Conservation (phyloP, 2,329 filamentous ascomycete genomes). For the Dothistroma pini region DNA sequence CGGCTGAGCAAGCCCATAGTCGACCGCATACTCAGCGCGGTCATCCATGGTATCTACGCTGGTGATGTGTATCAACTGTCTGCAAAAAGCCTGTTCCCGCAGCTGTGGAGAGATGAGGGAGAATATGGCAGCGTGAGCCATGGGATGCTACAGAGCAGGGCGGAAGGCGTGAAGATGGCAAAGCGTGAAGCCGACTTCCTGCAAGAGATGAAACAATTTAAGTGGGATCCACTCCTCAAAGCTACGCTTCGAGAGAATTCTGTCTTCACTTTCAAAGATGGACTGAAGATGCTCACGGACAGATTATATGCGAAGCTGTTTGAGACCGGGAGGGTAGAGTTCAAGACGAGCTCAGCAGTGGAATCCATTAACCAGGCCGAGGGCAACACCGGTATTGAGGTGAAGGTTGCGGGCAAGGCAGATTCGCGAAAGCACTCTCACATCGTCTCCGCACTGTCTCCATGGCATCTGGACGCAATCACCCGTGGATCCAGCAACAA, state of each 20-base stretch:
- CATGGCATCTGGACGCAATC: constrained; percentile 31
- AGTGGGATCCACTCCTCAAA: constrained; percentile 35
- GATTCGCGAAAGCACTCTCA: constrained; percentile 43
- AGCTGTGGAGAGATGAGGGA: constrained; percentile 48
- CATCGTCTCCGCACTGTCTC: constrained; percentile 62
- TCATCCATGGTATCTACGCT: constrained; percentile 85
- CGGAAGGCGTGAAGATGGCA: constrained; percentile 36
- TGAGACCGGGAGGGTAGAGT: constrained; percentile 38
- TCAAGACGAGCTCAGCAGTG: constrained; percentile 44
- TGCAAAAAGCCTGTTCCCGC: constrained; percentile 59
- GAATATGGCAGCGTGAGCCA: constrained; percentile 39
- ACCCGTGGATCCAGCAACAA: constrained; percentile 30
- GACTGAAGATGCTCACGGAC: constrained; percentile 40
- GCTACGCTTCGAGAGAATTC: constrained; percentile 34
- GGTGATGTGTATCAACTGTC: constrained; percentile 82
- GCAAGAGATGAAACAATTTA: constrained; percentile 32
- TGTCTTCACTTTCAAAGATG: constrained; percentile 46
- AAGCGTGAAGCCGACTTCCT: constrained; percentile 33
- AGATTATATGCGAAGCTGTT: constrained; percentile 37
- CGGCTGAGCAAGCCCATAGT: constrained; percentile 55
- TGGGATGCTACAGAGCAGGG: constrained; percentile 29
- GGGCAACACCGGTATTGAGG: constrained; percentile 29
- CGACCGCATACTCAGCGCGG: constrained; percentile 70
- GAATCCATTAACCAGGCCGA: constrained; percentile 40
- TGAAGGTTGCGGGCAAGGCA: constrained; percentile 30